phyloP scores from a whole-genome alignment of 1,284 basidiomycete species.

The Ceratobasidium sp. region DNA sequence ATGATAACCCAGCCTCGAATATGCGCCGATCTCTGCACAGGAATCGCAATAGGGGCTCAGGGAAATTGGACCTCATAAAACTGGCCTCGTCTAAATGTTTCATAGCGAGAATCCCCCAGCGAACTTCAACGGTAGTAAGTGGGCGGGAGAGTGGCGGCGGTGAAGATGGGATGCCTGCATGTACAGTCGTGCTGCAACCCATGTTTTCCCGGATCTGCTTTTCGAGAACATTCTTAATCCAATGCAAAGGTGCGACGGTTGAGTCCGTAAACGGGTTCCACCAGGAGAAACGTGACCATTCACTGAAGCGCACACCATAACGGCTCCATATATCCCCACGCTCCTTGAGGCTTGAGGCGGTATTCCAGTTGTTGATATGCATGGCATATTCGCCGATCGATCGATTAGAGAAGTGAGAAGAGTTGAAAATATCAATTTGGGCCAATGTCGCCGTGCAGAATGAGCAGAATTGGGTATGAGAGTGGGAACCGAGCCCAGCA shows the following conservation, averaged over 20 bases:
- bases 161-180: neutral
- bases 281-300: neutral
- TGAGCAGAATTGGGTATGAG: neutral
- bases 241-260: neutral
- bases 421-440: neutral
- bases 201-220: conserved; percentile 17
- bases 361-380: neutral
- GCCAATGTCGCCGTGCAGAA: neutral
- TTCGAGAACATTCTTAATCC: too few species aligned
- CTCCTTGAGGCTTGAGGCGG: neutral
- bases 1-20: neutral
- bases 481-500: neutral
- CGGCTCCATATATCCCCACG: neutral
- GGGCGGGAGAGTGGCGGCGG: neutral
- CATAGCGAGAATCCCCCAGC: neutral
- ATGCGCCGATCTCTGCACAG: neutral
- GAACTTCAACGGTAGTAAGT: neutral
- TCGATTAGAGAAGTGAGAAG: neutral
- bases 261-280: neutral
- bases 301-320: neutral
- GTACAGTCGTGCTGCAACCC: neutral
- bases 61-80: neutral
- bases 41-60: neutral
- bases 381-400: neutral
- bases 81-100: neutral